Base-by-base conservation (phyloP, 78 protist genomes). In the Chrysochromulina parva region DNA sequence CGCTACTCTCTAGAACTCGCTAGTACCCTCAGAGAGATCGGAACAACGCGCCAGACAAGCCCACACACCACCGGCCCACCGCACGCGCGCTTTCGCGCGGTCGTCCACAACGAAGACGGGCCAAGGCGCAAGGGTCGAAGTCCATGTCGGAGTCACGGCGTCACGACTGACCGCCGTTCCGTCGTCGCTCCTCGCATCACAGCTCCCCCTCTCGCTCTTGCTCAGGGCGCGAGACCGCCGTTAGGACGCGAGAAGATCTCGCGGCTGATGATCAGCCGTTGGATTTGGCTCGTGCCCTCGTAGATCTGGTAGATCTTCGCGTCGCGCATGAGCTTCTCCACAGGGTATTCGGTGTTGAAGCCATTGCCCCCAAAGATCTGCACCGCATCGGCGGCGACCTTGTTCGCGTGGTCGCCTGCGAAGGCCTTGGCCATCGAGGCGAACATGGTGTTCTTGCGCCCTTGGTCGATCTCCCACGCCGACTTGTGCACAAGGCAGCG, bases 241-340 rank as follows among this genome's bases (percentile, higher is more conserved):
- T 38, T 38, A 38, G 38, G 38, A 38, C 38, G 38, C 38, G 38
- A 38, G 73, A 66, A 66, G n/a, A 66, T 66, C 89, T 74, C 58
- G 54, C 87, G 87, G 22, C 62, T 5, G 22, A 81, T 24, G 62
- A 81, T 81, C 48, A 81, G 87, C 87, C 62, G 14, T 20, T 81
- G 87, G 87, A 81, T 81, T 26, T 81, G 87, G 7, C 48, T 19
- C 28, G 87, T 81, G 87, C 87, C 87, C 87, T 81, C 87, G 62
- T 81, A 81, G 66, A 81, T 50, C 62, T 81, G 87, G 62, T 54
- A 81, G 62, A 81, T 81, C 87, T 81, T 81, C 13, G 87, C 87
- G 62, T 81, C 87, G 62, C 87, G 87, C 66, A 81, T 54, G 48
- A 81, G 87, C 87, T 81, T 81, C 87, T 81, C 87, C 20, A 81